These are phyloP conservation scores for Phaeotremella fagi DNA, from an alignment of 768 basidiomycete genomes.

Conservation along the genomic window DNA sequence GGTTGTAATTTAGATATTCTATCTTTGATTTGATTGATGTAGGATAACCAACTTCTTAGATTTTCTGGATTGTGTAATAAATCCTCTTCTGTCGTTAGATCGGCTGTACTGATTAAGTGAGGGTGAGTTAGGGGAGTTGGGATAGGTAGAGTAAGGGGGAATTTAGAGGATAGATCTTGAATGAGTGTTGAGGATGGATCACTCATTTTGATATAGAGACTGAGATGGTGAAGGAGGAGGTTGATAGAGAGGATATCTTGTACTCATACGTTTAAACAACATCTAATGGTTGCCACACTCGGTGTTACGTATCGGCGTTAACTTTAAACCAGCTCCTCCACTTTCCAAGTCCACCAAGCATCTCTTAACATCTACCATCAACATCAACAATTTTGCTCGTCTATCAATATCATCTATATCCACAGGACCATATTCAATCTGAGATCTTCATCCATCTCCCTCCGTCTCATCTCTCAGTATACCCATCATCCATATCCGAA, in stretches of 20 bases:
- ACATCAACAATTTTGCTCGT: too few species aligned
- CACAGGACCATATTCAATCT: not conserved
- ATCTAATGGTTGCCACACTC: too few species aligned
- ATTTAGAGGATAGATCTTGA: slow-evolving; percentile 53
- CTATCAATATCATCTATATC: too few species aligned
- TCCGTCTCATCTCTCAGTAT: not conserved
- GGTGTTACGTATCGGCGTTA: too few species aligned
- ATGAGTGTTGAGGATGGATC: slow-evolving; percentile 31
- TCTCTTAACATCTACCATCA: too few species aligned
- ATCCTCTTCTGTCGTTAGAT: slow-evolving; percentile 88
- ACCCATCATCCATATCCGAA: not conserved
- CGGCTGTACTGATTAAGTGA: slow-evolving; percentile 65
- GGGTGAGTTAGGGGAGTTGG: slow-evolving; percentile 77
- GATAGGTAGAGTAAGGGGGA: slow-evolving; percentile 79
- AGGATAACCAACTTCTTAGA: slow-evolving; percentile 88
- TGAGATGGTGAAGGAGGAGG: too few species aligned
- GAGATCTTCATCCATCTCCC: not conserved
- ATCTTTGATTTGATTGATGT: slow-evolving; percentile 71
- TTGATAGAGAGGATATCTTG: too few species aligned
- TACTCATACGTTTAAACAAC: too few species aligned
- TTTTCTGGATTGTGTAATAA: slow-evolving; percentile 83
- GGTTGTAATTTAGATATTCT: slow-evolving; percentile 52
- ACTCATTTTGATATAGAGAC: too few species aligned
- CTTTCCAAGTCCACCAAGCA: not conserved
- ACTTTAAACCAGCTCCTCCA: not conserved